These are phyloP conservation scores for Bjerkandera adusta DNA, from an alignment of 1,284 basidiomycete species.

Conservation along the genomic window DNA sequence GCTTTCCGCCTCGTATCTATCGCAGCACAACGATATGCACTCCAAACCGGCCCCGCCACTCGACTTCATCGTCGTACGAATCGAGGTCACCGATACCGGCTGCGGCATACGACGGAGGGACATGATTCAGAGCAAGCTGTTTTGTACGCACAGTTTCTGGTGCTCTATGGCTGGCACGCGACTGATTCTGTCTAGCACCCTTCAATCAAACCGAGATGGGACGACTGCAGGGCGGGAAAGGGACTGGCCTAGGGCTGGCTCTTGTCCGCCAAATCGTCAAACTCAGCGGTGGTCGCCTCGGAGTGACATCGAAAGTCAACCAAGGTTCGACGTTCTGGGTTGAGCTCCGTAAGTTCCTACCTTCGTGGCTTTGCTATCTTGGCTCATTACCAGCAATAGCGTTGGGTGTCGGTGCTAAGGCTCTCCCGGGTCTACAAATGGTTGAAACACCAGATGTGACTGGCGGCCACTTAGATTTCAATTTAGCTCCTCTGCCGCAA, in stretches of 20 bases:
- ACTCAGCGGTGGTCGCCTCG: slow-evolving; percentile 76
- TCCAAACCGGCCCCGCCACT: slow-evolving; percentile 31
- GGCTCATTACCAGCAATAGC: slow-evolving; percentile 21
- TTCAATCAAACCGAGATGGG: slow-evolving; percentile 83
- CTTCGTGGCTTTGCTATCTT: background rate
- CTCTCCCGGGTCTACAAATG: slow-evolving; percentile 2
- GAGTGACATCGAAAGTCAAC: slow-evolving; percentile 62
- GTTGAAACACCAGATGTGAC: background rate
- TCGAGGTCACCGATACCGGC: slow-evolving; percentile 83
- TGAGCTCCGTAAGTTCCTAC: slow-evolving; percentile 54
- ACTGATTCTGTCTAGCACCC: slow-evolving; percentile 42
- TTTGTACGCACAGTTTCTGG: slow-evolving; percentile 49
- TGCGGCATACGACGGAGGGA: slow-evolving; percentile 72
- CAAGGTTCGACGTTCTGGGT: slow-evolving; percentile 79
- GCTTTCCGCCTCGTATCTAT: slow-evolving; percentile 46
- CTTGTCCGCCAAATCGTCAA: slow-evolving; percentile 88
- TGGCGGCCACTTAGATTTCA: slow-evolving; percentile 3
- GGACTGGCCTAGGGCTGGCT: slow-evolving; percentile 83
- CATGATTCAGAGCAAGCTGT: slow-evolving; percentile 72
- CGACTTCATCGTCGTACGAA: slow-evolving; percentile 71
- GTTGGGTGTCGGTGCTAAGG: slow-evolving; percentile 36
- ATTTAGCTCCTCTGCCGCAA: background rate
- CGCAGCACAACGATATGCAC: slow-evolving; percentile 47
- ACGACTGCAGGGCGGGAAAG: slow-evolving; percentile 83
- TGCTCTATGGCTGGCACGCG: background rate